Percentiles rank a stretch among this genome's conserved stretches.
Conservation (phyloP, 1,284 basidiomycete genomes). For the Coriolopsis trogii region DNA sequence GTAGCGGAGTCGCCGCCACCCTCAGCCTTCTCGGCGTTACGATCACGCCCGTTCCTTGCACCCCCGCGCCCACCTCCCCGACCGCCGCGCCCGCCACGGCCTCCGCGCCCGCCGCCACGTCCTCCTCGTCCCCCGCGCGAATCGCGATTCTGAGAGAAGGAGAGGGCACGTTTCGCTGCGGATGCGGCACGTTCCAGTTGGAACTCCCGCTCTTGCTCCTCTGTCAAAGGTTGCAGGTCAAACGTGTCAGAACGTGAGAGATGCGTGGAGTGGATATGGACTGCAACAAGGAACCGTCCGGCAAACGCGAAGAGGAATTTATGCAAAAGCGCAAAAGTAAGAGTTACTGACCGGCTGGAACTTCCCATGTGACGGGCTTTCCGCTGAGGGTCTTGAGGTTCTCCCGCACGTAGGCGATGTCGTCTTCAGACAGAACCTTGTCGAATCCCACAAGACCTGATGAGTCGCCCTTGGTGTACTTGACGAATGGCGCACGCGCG, state of each 20-base stretch:
- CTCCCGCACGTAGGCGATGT: constrained; percentile 64
- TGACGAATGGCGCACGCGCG: constrained; percentile 72
- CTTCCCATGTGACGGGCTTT: constrained; percentile 61
- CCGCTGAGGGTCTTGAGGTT: constrained; percentile 63
- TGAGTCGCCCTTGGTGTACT: constrained; percentile 61
- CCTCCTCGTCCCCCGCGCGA: constrained; percentile 42
- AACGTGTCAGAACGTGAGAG: constrained; percentile 1
- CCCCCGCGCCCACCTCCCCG: constrained; percentile 36
- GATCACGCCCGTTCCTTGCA: constrained; percentile 33
- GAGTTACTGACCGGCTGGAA: constrained; percentile 54
- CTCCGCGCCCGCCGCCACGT: constrained; percentile 43
- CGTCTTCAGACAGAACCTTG: constrained; percentile 66
- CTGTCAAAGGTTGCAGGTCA: constrained; percentile 33
- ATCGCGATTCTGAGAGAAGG: constrained; percentile 32
- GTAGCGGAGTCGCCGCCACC: constrained; percentile 25
- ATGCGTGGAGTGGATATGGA: no score
- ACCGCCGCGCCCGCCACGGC: constrained; percentile 45
- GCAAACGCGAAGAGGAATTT: not conserved
- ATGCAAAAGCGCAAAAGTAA: not conserved
- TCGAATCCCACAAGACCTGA: constrained; percentile 51
- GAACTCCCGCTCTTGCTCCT: constrained; percentile 67
- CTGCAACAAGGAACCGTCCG: no score
- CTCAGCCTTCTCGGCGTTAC: constrained; percentile 27
- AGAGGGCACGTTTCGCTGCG: constrained; percentile 53
- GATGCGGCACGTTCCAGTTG: constrained; percentile 71